Evolutionary conservation across 371 early-diverging fungal genomes (phyloP).

Genomic region (Mortierella sp.): DNA sequence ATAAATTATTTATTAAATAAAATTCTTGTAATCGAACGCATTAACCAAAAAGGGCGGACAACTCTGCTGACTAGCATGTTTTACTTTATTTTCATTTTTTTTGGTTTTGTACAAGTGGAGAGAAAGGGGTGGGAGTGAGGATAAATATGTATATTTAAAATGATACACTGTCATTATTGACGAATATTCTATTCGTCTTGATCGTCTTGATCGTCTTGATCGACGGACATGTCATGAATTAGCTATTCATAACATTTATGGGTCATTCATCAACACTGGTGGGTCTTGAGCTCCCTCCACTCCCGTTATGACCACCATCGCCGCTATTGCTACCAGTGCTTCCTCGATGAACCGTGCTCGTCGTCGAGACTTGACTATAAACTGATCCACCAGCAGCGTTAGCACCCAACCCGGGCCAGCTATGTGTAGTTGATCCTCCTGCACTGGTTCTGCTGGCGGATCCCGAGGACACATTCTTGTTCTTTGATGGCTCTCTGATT

Average conservation of each 20-base stretch:
- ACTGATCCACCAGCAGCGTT: constrained; percentile 19
- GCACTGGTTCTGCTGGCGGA: constrained; percentile 26
- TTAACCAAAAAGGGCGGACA: too few relatives aligned
- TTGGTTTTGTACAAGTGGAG: too few relatives aligned
- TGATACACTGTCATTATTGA: too few relatives aligned
- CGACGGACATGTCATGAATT: not conserved
- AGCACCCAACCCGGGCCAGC: constrained; percentile 40
- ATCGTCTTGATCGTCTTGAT: too few relatives aligned
- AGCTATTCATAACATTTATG: not conserved
- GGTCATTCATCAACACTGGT: constrained; percentile 62
- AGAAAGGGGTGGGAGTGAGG: too few relatives aligned
- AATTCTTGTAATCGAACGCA: too few relatives aligned
- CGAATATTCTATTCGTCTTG: too few relatives aligned
- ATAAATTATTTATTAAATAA: too few relatives aligned
- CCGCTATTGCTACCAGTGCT: constrained; percentile 57
- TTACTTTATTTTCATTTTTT: too few relatives aligned
- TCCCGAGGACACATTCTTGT: constrained; percentile 36
- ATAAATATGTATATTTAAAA: too few relatives aligned
- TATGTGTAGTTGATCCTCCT: constrained; percentile 41
- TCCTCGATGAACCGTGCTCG: constrained; percentile 48
- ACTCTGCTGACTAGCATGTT: too few relatives aligned
- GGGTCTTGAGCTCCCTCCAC: constrained; percentile 62
- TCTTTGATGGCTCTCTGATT: constrained; percentile 75
- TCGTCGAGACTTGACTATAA: constrained; percentile 37
- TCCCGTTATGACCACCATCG: constrained; percentile 58